These are phyloP conservation scores for Halenospora varia DNA, from an alignment of 495 filamentous ascomycete genomes.

Conservation along the genomic window DNA sequence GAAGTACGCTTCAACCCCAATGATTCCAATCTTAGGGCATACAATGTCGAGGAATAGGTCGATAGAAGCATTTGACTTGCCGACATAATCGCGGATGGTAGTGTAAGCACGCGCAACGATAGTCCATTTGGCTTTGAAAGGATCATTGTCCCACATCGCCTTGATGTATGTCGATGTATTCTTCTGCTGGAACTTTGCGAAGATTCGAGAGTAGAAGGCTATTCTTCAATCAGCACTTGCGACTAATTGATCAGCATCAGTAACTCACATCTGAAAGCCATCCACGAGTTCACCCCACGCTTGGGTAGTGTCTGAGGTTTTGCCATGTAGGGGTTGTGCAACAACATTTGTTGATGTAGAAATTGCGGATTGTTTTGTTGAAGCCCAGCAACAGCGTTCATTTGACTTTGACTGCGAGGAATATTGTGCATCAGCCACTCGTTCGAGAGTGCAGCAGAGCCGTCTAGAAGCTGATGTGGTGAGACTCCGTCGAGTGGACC, in stretches of 20 bases:
- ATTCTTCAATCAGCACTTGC: constrained; percentile 14
- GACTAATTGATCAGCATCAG: neutral
- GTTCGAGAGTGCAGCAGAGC: no score
- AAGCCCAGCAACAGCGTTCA: neutral
- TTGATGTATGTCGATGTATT: constrained; percentile 37
- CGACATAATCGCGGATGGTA: constrained; percentile 40
- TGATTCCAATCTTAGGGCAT: constrained; percentile 36
- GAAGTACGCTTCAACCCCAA: constrained; percentile 35
- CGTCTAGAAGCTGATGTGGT: no score
- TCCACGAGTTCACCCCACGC: constrained; percentile 40
- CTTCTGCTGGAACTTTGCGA: constrained; percentile 38
- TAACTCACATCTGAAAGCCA: constrained; percentile 44
- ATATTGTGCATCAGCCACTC: no score
- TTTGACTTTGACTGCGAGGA: no score
- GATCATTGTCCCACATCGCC: constrained; percentile 40
- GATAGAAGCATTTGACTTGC: constrained; percentile 34
- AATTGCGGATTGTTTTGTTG: neutral
- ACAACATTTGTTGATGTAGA: neutral
- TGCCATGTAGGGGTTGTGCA: neutral
- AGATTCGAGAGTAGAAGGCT: constrained; percentile 39
- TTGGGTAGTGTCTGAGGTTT: constrained; percentile 5
- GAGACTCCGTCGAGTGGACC: no score
- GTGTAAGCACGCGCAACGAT: constrained; percentile 47
- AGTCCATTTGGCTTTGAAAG: constrained; percentile 43
- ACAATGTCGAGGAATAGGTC: constrained; percentile 34